phyloP scores from a whole-genome alignment of 768 basidiomycete genomes.

The Lanmaoa pseudosensibilis region DNA sequence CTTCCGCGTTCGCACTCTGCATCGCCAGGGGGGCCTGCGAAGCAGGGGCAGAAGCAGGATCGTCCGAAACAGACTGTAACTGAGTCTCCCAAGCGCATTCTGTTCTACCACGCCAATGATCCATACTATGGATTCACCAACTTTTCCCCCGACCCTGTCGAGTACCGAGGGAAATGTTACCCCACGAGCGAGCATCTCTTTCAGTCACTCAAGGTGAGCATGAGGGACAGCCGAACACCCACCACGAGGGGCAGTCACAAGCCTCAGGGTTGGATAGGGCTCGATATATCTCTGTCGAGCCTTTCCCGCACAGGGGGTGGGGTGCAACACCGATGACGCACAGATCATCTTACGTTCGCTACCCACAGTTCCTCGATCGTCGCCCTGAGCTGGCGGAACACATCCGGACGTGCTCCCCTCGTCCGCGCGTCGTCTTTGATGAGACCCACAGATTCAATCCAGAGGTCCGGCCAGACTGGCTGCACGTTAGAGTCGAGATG shows the following conservation, averaged over 20 bases:
- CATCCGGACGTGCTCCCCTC: constrained; percentile 35
- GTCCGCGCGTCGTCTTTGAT: constrained; percentile 35
- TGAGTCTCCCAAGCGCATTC: constrained; percentile 26
- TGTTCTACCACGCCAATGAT: constrained; percentile 34
- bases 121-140: constrained; percentile 44
- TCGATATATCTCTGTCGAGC: not conserved
- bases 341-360: constrained; percentile 14
- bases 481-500: constrained; percentile 35
- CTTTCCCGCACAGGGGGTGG: constrained; percentile 8
- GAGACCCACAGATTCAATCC: constrained; percentile 38
- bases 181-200: constrained; percentile 50
- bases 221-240: not conserved
- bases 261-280: not conserved
- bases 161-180: constrained; percentile 40
- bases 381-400: constrained; percentile 37
- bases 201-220: constrained; percentile 43
- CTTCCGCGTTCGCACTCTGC: constrained; percentile 25
- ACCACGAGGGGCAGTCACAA: not conserved
- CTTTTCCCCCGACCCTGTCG: constrained; percentile 43
- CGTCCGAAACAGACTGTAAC: not conserved
- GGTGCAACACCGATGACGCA: constrained; percentile 12
- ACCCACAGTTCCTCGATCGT: constrained; percentile 34
- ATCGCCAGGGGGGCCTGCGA: constrained; percentile 14
- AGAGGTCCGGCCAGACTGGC: constrained; percentile 37
- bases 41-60: constrained; percentile 7